Evolutionary conservation across 164 flowering plant species (phyloP), one percentile per base, ranked within the genome.

Genomic region (Liquidambar formosana): DNA sequence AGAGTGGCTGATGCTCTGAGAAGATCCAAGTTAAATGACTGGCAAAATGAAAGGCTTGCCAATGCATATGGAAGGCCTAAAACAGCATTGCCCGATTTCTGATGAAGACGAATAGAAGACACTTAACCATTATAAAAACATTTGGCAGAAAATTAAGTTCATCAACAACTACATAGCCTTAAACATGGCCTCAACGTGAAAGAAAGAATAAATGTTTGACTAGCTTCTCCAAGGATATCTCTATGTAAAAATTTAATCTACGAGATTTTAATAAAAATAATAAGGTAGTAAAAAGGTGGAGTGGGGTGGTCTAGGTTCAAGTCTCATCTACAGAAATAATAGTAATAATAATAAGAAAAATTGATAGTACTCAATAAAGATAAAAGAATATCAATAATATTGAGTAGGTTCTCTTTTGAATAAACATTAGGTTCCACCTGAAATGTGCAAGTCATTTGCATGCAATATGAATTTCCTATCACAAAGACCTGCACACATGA

Each of bases 31-130:
- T 95, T 93, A 71, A 90, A 89, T 52, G 94, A 85, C 78, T 89
- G 91, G 75, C 99, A 95, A 82, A 85, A 95, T 25, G 96, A 91
- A 75, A 95, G 88, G 78, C 98, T 85, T 52, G 99, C 99, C 71
- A 93, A 78, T 52, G 89, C 97, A 80, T 88, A 91, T 41, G 96
- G 94, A 46, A 93, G 86, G 63, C 93, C 96, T 69, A 85, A 77
- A 73, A 89, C 93, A 61, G 91, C 84, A 85, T 90, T 90, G 28
- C 96, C 98, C 73, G 98, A 84, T 83, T 80, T 90, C 97, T 93
- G 87, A 12, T 19, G 60, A 65, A 44, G 54, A 66, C 18, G 26
- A 51, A 61, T 8, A 27, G 48, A 65, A 61, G 33, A 33, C 71
- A 16, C 5, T 43, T 65, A 26, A 26, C 16, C 49, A 38, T 10